Conservation (phyloP, 768 basidiomycete species). For the Panaeolus cyanescens region DNA sequence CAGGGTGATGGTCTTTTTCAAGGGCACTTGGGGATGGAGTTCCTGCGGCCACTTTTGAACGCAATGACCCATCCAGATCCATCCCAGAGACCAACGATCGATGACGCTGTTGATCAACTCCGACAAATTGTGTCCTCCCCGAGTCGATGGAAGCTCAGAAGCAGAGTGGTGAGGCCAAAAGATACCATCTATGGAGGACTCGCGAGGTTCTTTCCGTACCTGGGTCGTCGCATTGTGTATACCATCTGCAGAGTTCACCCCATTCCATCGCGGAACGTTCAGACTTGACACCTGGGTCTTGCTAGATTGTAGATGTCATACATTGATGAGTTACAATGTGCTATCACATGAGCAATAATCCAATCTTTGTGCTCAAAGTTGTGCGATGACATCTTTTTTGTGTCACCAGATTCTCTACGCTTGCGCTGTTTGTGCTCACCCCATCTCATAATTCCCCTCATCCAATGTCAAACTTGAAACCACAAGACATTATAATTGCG, state of each 20-base stretch:
- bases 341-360: too few species aligned
- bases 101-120: conserved; percentile 35
- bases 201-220: neutral
- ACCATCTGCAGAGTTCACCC: neutral
- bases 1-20: neutral
- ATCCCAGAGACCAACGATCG: conserved; percentile 34
- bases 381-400: too few species aligned
- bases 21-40: conserved; percentile 20
- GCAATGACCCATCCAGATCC: conserved; percentile 41
- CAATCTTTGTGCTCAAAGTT: too few species aligned
- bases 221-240: neutral
- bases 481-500: too few species aligned
- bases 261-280: neutral
- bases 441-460: too few species aligned
- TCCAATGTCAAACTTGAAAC: too few species aligned
- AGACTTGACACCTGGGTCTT: too few species aligned
- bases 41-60: conserved; percentile 31
- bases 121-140: conserved; percentile 9
- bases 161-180: neutral
- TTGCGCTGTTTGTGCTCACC: too few species aligned
- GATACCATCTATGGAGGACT: neutral
- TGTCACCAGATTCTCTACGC: too few species aligned
- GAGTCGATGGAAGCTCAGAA: conserved; percentile 11
- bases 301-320: too few species aligned
- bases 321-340: too few species aligned